Percentiles rank a stretch among this genome's conserved stretches.
Evolutionary conservation across 192 early-diverging fungal species (phyloP).

Genomic region (Rhizoclosmatium globosum): DNA sequence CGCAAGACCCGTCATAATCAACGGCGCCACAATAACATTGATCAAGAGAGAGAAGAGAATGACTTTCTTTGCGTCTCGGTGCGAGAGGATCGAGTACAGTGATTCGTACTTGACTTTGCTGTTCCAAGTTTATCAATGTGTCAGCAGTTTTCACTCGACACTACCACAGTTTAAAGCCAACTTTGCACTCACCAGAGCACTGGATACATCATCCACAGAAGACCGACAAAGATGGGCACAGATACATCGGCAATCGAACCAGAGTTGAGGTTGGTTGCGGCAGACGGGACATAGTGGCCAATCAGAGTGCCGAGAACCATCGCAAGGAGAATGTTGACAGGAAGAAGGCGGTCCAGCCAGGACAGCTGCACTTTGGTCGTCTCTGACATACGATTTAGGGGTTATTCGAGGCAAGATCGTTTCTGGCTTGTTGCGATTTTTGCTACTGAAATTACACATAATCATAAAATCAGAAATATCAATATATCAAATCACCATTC

Average conservation of each 20-base stretch:
- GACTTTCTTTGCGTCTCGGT: slow-evolving; percentile 15
- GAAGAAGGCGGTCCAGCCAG: slow-evolving; percentile 33
- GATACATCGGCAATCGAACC: slow-evolving; percentile 72
- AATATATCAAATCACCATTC: too few relatives aligned
- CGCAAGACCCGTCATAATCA: slow-evolving; percentile 73
- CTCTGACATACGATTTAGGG: too few relatives aligned
- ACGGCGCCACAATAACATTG: slow-evolving; percentile 75
- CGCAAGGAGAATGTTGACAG: slow-evolving; percentile 37
- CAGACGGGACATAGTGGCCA: slow-evolving; percentile 67
- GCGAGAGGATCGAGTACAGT: slow-evolving; percentile 12
- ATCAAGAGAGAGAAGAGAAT: slow-evolving; percentile 62
- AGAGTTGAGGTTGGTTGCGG: slow-evolving; percentile 57
- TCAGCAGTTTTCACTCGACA: too few relatives aligned
- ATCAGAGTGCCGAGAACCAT: slow-evolving; percentile 69
- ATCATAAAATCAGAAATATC: too few relatives aligned
- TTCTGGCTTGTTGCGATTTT: too few relatives aligned
- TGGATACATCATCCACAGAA: slow-evolving; percentile 80
- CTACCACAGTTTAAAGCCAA: too few relatives aligned
- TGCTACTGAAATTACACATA: too few relatives aligned
- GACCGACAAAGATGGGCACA: slow-evolving; percentile 68
- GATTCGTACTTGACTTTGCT: slow-evolving; percentile 58
- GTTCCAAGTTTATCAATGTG: not conserved
- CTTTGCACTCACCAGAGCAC: slow-evolving; percentile 63
- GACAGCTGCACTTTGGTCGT: not conserved
- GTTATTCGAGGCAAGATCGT: too few relatives aligned